Evolutionary conservation across 805 yeast genomes (phyloP).

Genomic region (Nakazawaea holstii): DNA sequence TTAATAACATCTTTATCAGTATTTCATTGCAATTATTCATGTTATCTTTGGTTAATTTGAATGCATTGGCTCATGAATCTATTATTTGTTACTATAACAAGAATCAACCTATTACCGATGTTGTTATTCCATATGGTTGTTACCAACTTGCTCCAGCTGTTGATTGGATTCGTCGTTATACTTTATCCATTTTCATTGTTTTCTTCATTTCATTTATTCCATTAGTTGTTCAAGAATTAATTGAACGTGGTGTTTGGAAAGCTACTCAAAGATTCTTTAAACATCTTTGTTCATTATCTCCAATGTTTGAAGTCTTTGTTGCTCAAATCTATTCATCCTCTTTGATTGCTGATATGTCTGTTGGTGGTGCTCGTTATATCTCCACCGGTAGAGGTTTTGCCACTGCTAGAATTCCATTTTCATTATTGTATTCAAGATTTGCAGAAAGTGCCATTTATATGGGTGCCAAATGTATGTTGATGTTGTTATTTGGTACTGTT

Average conservation of each 20-base stretch:
- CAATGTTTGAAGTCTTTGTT: conserved; percentile 78
- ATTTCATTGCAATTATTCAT: conserved; percentile 69
- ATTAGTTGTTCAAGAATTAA: conserved; percentile 70
- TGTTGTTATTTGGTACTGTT: conserved; percentile 67
- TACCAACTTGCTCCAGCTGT: conserved; percentile 68
- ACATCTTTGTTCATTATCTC: conserved; percentile 67
- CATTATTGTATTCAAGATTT: conserved; percentile 69
- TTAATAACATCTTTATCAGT: conserved; percentile 74
- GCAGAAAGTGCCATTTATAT: conserved; percentile 79
- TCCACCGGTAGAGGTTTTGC: conserved; percentile 88
- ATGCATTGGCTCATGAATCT: conserved; percentile 68
- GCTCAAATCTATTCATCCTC: conserved; percentile 76
- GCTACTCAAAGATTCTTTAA: conserved; percentile 64
- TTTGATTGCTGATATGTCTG: conserved; percentile 61
- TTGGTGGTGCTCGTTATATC: conserved; percentile 86
- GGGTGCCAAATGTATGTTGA: conserved; percentile 75
- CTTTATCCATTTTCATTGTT: conserved; percentile 75
- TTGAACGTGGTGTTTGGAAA: conserved; percentile 78
- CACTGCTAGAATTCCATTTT: conserved; percentile 72
- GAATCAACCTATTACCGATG: conserved; percentile 63
- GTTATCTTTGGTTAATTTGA: conserved; percentile 64
- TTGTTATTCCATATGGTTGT: conserved; percentile 63
- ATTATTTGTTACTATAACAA: conserved; percentile 63
- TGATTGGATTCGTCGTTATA: conserved; percentile 79
- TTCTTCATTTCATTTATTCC: conserved; percentile 80